Conservation (phyloP, 257 asterid species). For the Solanum raphanifolium region DNA sequence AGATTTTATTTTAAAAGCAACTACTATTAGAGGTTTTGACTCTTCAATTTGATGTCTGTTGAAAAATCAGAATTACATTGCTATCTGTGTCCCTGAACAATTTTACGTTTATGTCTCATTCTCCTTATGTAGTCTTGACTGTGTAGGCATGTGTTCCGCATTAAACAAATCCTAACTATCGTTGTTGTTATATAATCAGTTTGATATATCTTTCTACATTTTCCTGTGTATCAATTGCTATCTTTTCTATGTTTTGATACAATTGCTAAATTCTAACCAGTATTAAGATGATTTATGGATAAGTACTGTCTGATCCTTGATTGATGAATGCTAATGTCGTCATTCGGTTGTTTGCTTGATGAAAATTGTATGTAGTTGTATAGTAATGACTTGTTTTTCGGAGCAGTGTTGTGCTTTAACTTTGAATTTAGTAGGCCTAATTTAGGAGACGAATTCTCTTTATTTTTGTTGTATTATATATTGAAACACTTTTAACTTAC, state of each 20-base stretch:
- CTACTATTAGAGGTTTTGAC: constrained; percentile 10
- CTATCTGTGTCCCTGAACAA: not conserved
- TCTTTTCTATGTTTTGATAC: too few relatives aligned
- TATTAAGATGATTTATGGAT: too few relatives aligned
- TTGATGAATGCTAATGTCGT: not conserved
- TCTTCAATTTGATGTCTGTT: constrained; percentile 8
- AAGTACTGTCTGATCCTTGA: not conserved
- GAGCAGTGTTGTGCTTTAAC: too few relatives aligned
- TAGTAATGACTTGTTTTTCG: not conserved
- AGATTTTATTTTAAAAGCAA: not conserved
- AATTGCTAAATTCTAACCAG: too few relatives aligned
- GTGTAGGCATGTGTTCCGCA: not conserved
- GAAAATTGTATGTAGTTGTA: not conserved
- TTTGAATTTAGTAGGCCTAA: too few relatives aligned
- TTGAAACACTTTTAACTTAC: too few relatives aligned
- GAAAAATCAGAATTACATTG: not conserved
- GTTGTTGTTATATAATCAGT: not conserved
- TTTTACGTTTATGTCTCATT: not conserved
- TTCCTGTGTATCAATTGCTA: too few relatives aligned
- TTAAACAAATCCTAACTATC: not conserved
- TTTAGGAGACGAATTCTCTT: too few relatives aligned
- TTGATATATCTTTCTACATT: too few relatives aligned
- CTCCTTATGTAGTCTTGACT: not conserved
- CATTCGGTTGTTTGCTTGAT: not conserved
- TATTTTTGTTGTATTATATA: too few relatives aligned